Conservation (phyloP, 257 asterid species). For the Catharanthus roseus region DNA sequence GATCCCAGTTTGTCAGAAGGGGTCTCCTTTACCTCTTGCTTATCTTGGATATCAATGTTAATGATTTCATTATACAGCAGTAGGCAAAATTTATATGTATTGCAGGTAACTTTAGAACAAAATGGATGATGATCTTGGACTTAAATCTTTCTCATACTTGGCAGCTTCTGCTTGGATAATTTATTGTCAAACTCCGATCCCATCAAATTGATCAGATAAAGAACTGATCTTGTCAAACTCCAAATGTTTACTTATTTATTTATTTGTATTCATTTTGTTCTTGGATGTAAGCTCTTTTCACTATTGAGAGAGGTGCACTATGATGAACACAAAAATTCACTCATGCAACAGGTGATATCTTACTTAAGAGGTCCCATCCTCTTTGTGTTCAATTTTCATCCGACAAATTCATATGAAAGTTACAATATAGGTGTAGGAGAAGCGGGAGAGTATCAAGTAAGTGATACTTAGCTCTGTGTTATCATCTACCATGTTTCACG, state of each 20-base stretch:
- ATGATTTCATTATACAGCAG: no score
- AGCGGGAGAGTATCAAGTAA: conserved; percentile 97
- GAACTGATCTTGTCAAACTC: no score
- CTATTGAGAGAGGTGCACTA: neutral
- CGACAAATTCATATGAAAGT: conserved; percentile 58
- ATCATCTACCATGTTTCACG: neutral
- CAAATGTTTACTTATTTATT: neutral
- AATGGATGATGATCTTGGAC: no score
- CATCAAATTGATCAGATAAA: neutral
- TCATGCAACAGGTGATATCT: conserved; percentile 76
- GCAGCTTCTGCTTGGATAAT: neutral
- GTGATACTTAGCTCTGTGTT: conserved; percentile 30
- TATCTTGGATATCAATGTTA: neutral
- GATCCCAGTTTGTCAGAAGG: neutral
- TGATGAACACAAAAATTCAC: neutral
- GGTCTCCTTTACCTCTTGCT: neutral
- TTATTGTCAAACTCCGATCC: no score
- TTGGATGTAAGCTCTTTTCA: neutral
- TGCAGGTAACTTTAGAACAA: neutral
- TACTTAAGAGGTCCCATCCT: conserved; percentile 81
- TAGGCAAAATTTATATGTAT: no score
- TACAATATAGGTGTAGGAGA: no score
- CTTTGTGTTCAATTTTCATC: conserved; percentile 84
- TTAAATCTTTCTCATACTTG: no score
- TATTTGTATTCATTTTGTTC: neutral